Base-by-base conservation (phyloP, 2,329 filamentous ascomycete species). In the Alternaria sp. region DNA sequence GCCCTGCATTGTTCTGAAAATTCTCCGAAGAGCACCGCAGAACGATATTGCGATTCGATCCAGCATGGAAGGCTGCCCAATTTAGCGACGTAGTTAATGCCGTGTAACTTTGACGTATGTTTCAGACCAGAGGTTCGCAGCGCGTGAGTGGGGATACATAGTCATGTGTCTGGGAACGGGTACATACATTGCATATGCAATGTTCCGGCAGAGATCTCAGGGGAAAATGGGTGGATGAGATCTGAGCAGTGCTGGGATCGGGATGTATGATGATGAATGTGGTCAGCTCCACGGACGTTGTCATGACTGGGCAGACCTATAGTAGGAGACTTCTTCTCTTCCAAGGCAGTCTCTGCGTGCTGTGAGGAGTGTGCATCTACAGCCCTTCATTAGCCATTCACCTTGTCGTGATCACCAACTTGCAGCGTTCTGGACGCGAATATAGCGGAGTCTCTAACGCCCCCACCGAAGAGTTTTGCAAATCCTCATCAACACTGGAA, bases 71-170 rank as follows among this genome's bases (percentile, higher is more conserved):
- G 36, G 34, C 41, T 40, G 36, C 28, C 46, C 51, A 41, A 40
- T 22, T 48, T 55, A 45, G 48, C 40, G 56, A 65, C 16, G 41
- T 48, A 28, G 53, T 57, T 43, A 9, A 38, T 48, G 41, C 41
- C 22, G 54, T 55, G 49, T 62, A 59, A 57, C 50, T 40, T 60
- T 53, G 32, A 43, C 25, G 41, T 60, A 18, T 44, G 55, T 59
- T 64, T 64, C 59, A 62, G 51, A 57, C 54, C 45, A 62, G 41
- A 67, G 44, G 63, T 68, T 66, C 62, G 48, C 46, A 59, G 59
- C 54, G 59, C 59, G 54, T 60, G 56, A 45, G 58, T 50, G 54
- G 54, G 57, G 49, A 30, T 45, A 28, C 43, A 52, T 30, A 20
- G 52, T 63, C 68, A 61, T 53, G 55, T 58, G 50, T 65, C 44